Base-by-base conservation (phyloP, 768 basidiomycete genomes). In the Kwoniella dejecticola region DNA sequence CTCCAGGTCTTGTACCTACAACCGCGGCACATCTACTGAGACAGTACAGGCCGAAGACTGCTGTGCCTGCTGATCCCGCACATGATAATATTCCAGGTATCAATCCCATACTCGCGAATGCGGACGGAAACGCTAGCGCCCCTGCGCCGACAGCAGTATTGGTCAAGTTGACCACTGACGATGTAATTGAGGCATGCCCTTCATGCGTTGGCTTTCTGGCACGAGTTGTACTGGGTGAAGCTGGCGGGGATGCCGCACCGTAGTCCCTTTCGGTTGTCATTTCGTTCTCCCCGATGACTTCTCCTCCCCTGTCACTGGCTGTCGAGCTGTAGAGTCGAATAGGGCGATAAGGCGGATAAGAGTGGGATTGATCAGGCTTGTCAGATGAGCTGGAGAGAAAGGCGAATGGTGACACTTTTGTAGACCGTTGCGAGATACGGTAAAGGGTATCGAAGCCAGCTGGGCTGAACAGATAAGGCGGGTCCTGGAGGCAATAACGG, bases 91-190 rank as follows among this genome's bases (percentile, higher is more conserved):
- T 85, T 8, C 95, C 95, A 4, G 93, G 94, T 57, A 97, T 84
- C 46, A 97, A 78, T 2, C 95, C 95, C 53, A 87, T 86, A 4
- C 91, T 89, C 3, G 94, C 90, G 84, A 97, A 86, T 19, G 91
- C 91, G n/a, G 71, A 74, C 3, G 73, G 71, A 55, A 70, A 72
- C 7, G 65, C 64, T 33, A 63, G 61, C 84, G 70, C 77, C 86
- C 91, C 91, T 56, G 89, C 94, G 13, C 92, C 92, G 67, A 96
- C 88, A 70, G 94, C 91, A 0, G 93, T 96, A 69, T 96, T 96
- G 24, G 86, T 81, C 42, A 96, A 81, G 72, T 76, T 76, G 23
- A 64, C 57, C 6, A 71, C 61, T 10, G 74, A 76, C 1, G 74
- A 76, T 2, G 31, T 45, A 41, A 76, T 52, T 5, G 72, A 42